Evolutionary conservation across 139 green algal species (phyloP).

Genomic region (Chlorella vulgaris): DNA sequence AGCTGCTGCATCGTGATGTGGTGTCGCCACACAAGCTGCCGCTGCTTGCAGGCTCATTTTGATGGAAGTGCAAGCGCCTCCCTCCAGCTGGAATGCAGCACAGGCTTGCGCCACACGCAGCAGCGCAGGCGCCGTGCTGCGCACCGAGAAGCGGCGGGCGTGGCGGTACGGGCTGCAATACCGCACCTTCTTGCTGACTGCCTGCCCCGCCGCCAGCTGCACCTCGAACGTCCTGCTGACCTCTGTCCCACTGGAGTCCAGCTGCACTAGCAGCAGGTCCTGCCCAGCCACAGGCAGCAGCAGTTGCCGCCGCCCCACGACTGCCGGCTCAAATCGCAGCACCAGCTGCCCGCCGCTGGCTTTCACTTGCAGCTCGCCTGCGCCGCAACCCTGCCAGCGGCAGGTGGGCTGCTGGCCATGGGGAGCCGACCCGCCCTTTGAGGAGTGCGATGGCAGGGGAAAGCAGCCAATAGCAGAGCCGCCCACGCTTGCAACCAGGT

Average conservation of each 20-base stretch:
- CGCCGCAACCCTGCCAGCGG: too few relatives aligned
- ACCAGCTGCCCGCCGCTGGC: background rate
- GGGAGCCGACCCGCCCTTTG: too few relatives aligned
- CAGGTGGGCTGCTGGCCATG: background rate
- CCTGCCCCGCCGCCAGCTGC: background rate
- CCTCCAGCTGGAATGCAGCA: background rate
- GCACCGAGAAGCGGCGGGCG: background rate
- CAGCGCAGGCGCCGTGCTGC: background rate
- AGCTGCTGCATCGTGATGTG: background rate
- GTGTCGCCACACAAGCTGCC: background rate
- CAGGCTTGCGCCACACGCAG: background rate
- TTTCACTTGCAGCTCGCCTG: too few relatives aligned
- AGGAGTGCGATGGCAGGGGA: background rate
- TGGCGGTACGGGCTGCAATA: background rate
- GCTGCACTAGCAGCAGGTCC: background rate
- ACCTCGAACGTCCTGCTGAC: conserved; percentile 16
- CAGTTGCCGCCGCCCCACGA: background rate
- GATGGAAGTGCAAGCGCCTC: background rate
- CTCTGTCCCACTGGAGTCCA: background rate
- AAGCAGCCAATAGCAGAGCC: background rate
- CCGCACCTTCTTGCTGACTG: conserved; percentile 29
- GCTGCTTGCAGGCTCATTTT: background rate
- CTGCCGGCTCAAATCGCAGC: background rate
- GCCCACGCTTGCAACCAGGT: background rate
- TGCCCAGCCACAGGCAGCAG: too few relatives aligned